Evolutionary conservation across 768 basidiomycete species (phyloP).

Genomic region (Boletus fagicola): DNA sequence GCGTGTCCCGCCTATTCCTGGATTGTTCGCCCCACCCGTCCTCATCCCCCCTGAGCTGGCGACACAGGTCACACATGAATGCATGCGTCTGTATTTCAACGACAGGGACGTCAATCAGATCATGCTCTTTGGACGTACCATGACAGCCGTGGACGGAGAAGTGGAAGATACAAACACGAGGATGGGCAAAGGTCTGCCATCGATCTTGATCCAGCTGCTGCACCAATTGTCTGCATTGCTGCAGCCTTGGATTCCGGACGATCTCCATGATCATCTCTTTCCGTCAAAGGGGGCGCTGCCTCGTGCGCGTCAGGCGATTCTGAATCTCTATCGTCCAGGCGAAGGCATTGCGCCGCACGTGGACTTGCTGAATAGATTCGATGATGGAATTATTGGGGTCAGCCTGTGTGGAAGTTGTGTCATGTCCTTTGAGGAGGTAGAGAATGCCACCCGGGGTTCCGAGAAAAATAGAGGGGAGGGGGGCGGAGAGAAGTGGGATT

Average conservation of each 20-base stretch:
- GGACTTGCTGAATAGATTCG: slow-evolving; percentile 80
- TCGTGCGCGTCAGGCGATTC: slow-evolving; percentile 75
- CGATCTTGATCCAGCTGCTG: slow-evolving; percentile 54
- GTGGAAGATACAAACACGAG: slow-evolving; percentile 14
- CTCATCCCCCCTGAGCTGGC: slow-evolving; percentile 52
- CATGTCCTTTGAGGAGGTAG: slow-evolving; percentile 63
- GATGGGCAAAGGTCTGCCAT: slow-evolving; percentile 50
- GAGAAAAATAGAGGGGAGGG: background rate
- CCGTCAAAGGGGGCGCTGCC: slow-evolving; percentile 39
- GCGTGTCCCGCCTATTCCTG: slow-evolving; percentile 56
- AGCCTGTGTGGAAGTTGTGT: slow-evolving; percentile 78
- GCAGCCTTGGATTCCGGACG: slow-evolving; percentile 45
- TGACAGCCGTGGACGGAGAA: slow-evolving; percentile 9
- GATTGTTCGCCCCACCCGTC: slow-evolving; percentile 58
- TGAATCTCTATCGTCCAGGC: slow-evolving; percentile 87
- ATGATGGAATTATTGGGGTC: slow-evolving; percentile 86
- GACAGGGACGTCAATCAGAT: slow-evolving; percentile 63
- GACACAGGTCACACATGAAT: slow-evolving; percentile 46
- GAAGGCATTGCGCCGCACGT: slow-evolving; percentile 89
- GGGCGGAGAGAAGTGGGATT: slow-evolving; percentile 30
- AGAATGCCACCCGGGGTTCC: background rate
- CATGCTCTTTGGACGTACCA: slow-evolving; percentile 75
- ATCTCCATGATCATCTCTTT: slow-evolving; percentile 59
- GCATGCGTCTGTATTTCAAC: slow-evolving; percentile 57
- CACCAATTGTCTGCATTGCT: slow-evolving; percentile 48